Base-by-base conservation (phyloP, 2,329 filamentous ascomycete genomes). In the Pseudocercospora cruenta region DNA sequence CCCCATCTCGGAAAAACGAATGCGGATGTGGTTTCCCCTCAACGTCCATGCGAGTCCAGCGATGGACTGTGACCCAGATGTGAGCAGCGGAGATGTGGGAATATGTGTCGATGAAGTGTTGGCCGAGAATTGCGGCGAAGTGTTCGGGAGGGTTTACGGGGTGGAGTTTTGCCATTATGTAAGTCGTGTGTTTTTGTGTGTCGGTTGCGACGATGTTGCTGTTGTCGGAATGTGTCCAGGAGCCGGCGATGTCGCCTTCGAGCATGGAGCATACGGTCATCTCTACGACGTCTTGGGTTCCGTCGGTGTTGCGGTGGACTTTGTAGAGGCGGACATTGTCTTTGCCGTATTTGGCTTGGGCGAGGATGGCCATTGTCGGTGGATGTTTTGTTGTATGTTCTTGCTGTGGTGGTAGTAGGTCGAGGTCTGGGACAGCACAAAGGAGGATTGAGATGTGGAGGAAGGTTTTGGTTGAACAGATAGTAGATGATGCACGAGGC, bases 241-340 rank as follows among this genome's bases (percentile, higher is more conserved):
- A 92, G 63, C 84, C 87, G 62, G 95, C 92, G 74, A 99, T 97
- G 66, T 93, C 91, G 73, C 95, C 95, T 83, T 98, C 93, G 31
- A 99, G 87, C 60, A 98, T 86, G 69, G 93, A 93, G 82, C 92
- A 92, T 73, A 99, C 91, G 47, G 93, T 97, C 90, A 97, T 96
- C 82, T 99, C 95, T 49, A 91, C 91, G 72, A 98, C 92, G 7
- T 90, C 91, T 80, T 99, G 94, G 22, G 88, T 84, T 64, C 91
- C 91, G 19, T 91, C 90, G 77, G 88, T 84, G 79, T 98, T 89
- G 74, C 88, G 89, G 76, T 96, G 86, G 76, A 97, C 93, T 82
- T 99, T 99, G 88, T 91, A 96, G 75, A 99, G 88, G 76, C 95
- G 94, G 86, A 99, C 91, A 83, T 99, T 98, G 87, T 98, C 95